phyloP scores from a whole-genome alignment of 345 rosid species.

The Angophora floribunda region DNA sequence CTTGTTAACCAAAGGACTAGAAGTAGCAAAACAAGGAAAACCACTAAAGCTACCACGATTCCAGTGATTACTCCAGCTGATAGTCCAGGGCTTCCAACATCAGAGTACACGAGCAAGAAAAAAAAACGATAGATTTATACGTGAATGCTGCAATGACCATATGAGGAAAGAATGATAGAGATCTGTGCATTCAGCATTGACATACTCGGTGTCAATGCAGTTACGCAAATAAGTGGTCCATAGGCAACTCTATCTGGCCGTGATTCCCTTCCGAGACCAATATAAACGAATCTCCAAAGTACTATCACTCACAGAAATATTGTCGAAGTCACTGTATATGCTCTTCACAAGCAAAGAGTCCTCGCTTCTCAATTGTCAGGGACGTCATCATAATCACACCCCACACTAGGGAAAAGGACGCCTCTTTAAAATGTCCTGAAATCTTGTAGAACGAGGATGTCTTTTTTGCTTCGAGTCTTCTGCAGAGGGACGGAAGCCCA shows the following conservation, averaged over 20 bases:
- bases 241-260: slow-evolving; percentile 39
- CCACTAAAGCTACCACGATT: slow-evolving; percentile 43
- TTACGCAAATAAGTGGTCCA: slow-evolving; percentile 90
- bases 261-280: slow-evolving; percentile 87
- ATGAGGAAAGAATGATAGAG: background rate
- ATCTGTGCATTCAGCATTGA: background rate
- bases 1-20: slow-evolving; percentile 33
- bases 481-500: no score
- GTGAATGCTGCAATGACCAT: background rate
- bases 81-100: slow-evolving; percentile 44
- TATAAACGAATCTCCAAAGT: slow-evolving; percentile 68
- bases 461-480: no score
- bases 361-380: no score
- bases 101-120: slow-evolving; percentile 32
- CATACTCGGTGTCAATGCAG: slow-evolving; percentile 70
- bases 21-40: slow-evolving; percentile 25
- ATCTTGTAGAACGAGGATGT: no score
- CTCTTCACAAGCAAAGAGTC: slow-evolving; percentile 15
- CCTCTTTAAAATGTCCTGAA: no score
- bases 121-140: background rate
- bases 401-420: no score
- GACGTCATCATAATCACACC: no score
- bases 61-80: slow-evolving; percentile 64
- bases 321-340: slow-evolving; percentile 6
- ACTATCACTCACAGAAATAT: slow-evolving; percentile 38